Conservation (phyloP, 805 yeast genomes). For the Candida boleticola region DNA sequence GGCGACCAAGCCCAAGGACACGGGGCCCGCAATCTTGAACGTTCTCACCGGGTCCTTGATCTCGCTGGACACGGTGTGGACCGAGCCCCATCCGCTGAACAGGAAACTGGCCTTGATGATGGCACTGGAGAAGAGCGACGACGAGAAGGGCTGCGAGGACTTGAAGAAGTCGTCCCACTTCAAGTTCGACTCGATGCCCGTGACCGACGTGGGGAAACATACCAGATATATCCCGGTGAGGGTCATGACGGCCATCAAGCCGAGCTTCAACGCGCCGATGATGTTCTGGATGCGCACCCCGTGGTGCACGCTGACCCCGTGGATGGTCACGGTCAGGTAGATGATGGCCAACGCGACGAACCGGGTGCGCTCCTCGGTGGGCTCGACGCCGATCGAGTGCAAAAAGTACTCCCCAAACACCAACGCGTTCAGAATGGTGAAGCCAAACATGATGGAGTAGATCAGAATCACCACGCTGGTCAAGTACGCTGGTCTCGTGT, state of each 20-base stretch:
- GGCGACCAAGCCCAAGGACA: constrained; percentile 46
- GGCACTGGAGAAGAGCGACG: constrained; percentile 52
- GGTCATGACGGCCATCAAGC: constrained; percentile 52
- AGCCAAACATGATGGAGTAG: constrained; percentile 53
- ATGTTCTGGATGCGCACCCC: constrained; percentile 63
- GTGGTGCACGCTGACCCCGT: constrained; percentile 56
- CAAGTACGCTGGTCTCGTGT: constrained; percentile 56
- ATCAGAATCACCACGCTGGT: constrained; percentile 50
- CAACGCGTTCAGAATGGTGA: constrained; percentile 52
- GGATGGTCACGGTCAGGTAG: constrained; percentile 38
- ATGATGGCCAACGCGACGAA: constrained; percentile 29
- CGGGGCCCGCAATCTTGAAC: constrained; percentile 59
- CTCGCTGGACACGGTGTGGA: constrained; percentile 61
- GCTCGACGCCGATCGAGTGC: constrained; percentile 42
- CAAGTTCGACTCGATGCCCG: constrained; percentile 45
- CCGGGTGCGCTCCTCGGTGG: constrained; percentile 33
- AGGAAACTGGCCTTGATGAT: constrained; percentile 58
- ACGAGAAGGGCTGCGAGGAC: constrained; percentile 31
- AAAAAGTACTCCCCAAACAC: constrained; percentile 62
- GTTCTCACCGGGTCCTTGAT: constrained; percentile 58
- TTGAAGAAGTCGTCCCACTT: constrained; percentile 25
- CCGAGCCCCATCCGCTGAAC: constrained; percentile 62
- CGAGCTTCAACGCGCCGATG: constrained; percentile 60
- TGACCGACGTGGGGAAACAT: constrained; percentile 43
- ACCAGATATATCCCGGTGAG: constrained; percentile 58